A percentile compares a stretch with the other conserved stretches of the same genome.
phyloP scores from a whole-genome alignment of 2,329 filamentous ascomycete species.

The Fusarium proliferatum region DNA sequence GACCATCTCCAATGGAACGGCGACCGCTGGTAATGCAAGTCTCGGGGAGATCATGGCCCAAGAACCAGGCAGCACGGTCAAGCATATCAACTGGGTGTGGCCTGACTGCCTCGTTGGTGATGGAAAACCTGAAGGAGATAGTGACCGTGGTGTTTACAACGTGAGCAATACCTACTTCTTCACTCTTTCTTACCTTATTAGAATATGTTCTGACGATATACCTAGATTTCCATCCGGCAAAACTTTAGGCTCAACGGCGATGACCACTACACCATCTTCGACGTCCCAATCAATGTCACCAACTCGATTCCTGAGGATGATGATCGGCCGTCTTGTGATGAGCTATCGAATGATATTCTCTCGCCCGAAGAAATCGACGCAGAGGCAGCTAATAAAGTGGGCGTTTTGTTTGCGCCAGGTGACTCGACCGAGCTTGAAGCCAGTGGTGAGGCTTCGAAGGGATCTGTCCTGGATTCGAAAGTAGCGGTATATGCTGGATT shows the following conservation, averaged over 20 bases:
- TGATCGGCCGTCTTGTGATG: conserved; percentile 60
- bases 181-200: not conserved
- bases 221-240: conserved; percentile 75
- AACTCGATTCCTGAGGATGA: conserved; percentile 66
- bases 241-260: conserved; percentile 73
- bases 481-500: conserved; percentile 7
- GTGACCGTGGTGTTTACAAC: conserved; percentile 70
- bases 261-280: conserved; percentile 76
- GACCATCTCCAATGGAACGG: conserved; percentile 73
- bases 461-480: not conserved
- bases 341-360: conserved; percentile 63
- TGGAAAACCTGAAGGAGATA: conserved; percentile 59
- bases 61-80: conserved; percentile 75
- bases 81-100: conserved; percentile 79
- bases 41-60: conserved; percentile 68
- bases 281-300: conserved; percentile 75
- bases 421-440: conserved; percentile 58
- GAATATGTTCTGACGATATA: not conserved
- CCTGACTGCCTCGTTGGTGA: conserved; percentile 74
- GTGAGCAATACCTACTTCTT: conserved; percentile 52
- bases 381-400: conserved; percentile 56
- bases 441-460: conserved; percentile 13
- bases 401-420: conserved; percentile 64
- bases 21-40: conserved; percentile 61
- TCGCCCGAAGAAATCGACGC: conserved; percentile 58